Conservation (phyloP, 1,284 basidiomycete species). For the Phenoliferia sp. region DNA sequence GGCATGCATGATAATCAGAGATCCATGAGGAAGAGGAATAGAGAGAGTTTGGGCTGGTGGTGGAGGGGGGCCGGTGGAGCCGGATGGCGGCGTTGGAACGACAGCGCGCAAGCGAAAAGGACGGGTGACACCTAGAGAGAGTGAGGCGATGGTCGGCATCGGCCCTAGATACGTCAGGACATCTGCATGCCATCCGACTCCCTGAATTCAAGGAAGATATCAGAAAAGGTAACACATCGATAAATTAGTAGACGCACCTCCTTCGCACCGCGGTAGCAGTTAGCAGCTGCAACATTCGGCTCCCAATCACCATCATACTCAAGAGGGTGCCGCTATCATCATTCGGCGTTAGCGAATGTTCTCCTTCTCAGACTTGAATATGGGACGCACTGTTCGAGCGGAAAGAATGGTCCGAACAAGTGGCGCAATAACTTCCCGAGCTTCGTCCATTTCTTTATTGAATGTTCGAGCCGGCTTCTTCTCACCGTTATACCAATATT, state of each 20-base stretch:
- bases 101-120: slow-evolving; percentile 31
- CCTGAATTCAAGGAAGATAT: neutral
- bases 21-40: slow-evolving; percentile 76
- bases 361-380: slow-evolving; percentile 1
- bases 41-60: slow-evolving; percentile 59
- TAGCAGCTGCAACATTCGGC: slow-evolving; percentile 86
- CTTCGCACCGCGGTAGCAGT: slow-evolving; percentile 77
- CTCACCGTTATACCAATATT: slow-evolving; percentile 70
- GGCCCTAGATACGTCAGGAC: slow-evolving; percentile 68
- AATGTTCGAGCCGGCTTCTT: slow-evolving; percentile 59
- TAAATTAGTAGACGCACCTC: slow-evolving; percentile 45
- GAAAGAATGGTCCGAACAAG: slow-evolving; percentile 62
- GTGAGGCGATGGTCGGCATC: slow-evolving; percentile 83
- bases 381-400: slow-evolving; percentile 49
- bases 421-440: slow-evolving; percentile 67
- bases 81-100: slow-evolving; percentile 7
- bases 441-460: slow-evolving; percentile 67
- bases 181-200: slow-evolving; percentile 73
- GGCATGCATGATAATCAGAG: slow-evolving; percentile 87
- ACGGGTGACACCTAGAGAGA: slow-evolving; percentile 67
- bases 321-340: slow-evolving; percentile 56
- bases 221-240: neutral
- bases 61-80: neutral
- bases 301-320: slow-evolving; percentile 73
- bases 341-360: slow-evolving; percentile 3